A percentile compares a stretch with the other conserved stretches of the same genome.
These are phyloP conservation scores for Protomyces lactucae-debilis DNA, from an alignment of 1,139 yeast genomes.

Conservation along the genomic window DNA sequence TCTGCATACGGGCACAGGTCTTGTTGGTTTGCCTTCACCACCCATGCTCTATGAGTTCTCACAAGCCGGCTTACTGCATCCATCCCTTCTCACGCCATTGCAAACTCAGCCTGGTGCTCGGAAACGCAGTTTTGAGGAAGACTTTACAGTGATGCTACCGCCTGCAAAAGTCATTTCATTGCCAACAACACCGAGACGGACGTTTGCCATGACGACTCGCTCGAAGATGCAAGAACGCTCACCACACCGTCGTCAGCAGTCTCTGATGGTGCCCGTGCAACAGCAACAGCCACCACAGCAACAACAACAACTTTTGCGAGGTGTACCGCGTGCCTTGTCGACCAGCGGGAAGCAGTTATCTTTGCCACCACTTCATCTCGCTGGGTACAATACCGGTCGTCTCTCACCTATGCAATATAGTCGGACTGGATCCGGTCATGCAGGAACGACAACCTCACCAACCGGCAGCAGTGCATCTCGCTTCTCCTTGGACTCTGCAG, in stretches of 20 bases:
- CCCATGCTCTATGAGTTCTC: slow-evolving; percentile 1
- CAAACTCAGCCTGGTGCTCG: neutral
- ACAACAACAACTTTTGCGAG: neutral
- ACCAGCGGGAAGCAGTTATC: neutral
- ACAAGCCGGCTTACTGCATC: neutral
- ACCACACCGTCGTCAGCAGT: slow-evolving; percentile 6
- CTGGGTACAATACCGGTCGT: neutral
- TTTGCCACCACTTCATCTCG: neutral
- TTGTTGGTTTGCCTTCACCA: slow-evolving; percentile 5
- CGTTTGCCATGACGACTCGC: neutral
- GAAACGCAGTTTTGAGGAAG: slow-evolving; percentile 18
- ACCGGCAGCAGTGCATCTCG: neutral
- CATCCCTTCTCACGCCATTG: neutral
- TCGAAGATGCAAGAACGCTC: neutral
- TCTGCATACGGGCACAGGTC: neutral
- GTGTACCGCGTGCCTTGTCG: neutral
- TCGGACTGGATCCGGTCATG: neutral
- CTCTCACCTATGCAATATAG: neutral
- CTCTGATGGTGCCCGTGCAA: neutral
- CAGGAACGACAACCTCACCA: neutral
- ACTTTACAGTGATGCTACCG: slow-evolving; percentile 7
- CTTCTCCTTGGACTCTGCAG: neutral
- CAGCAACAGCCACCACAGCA: neutral
- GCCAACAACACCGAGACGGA: slow-evolving; percentile 17
- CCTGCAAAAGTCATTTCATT: slow-evolving; percentile 18